Base-by-base conservation (phyloP, 495 filamentous ascomycete species). In the Niebla homalea region DNA sequence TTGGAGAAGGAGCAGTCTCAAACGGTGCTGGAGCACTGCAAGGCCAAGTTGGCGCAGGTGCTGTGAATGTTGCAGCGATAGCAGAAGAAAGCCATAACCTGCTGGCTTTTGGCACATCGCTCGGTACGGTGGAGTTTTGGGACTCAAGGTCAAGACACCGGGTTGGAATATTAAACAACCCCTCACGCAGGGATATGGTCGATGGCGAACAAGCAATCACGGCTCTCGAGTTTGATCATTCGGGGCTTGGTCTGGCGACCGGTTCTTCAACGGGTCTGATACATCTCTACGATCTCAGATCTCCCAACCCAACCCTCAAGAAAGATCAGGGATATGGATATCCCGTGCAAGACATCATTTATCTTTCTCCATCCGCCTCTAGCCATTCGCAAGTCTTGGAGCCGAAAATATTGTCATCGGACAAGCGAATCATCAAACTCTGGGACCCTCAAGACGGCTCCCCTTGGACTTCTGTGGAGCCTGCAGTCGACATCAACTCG, bases 291-390 rank as follows among this genome's bases (percentile, higher is more conserved):
- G 93, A 99, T 68, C 73, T 99, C 32, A 84, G 93, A 57, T 87
- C 86, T 10, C 87, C 92, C 0, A 74, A 82, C 0, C 89, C 93
- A 12, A 69, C 93, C 2, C 70, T 96, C 32, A 81, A 79, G 58
- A 96, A 93, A 62, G 93, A 97, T 55, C 93, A 97, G 70, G 92
- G 93, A 43, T 95, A 94, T 65, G 89, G 90, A 11, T 94, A 87
- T 62, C 84, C 93, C 12, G 85, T 96, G 44, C 87, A 95, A 59
- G 90, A 83, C 8, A 68, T 99, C 36, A 84, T 83, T 36, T 94
- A 93, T 70, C 74, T 99, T 32, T 82, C 77, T 39, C 82, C 85
- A 1, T 79, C 84, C 11, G 79, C 83, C 1, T 64, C 64, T n/a
- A 72, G 73, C 40, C 77, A 80, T 1, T 67, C 72, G 23, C 71